A percentile compares a stretch with the other conserved stretches of the same genome.
phyloP scores from a whole-genome alignment of 768 basidiomycete species.

The Nidularia sp. region DNA sequence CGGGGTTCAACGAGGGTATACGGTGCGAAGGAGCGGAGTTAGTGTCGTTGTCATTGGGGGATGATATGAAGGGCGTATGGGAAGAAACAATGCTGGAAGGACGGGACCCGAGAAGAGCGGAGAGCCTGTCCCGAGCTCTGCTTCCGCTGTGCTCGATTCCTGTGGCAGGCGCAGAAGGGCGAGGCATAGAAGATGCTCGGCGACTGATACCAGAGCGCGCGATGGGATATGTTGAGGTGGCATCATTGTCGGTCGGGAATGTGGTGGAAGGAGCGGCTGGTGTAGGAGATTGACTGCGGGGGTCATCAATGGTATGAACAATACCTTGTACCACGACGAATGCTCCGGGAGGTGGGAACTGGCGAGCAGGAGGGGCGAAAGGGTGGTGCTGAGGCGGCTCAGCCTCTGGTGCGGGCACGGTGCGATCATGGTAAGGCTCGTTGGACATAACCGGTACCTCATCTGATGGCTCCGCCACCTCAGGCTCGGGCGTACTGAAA shows the following conservation, averaged over 20 bases:
- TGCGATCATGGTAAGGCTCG: conserved; percentile 5
- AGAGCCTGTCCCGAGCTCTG: conserved; percentile 23
- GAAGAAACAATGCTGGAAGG: conserved; percentile 12
- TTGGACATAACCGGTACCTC: conserved; percentile 3
- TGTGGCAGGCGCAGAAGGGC: neutral
- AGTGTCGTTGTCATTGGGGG: conserved; percentile 3
- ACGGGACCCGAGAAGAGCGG: conserved; percentile 31
- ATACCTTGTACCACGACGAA: conserved; percentile 83
- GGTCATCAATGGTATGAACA: conserved; percentile 71
- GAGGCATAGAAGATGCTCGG: conserved; percentile 7
- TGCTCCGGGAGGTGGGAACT: conserved; percentile 72
- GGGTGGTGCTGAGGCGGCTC: conserved; percentile 4
- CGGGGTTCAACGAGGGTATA: neutral
- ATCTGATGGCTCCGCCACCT: neutral
- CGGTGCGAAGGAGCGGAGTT: neutral
- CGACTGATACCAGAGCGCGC: conserved; percentile 15
- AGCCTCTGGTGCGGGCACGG: neutral
- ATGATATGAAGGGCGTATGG: conserved; percentile 3
- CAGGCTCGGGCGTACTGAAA: too few species aligned
- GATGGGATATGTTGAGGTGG: conserved; percentile 3
- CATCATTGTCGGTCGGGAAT: conserved; percentile 1
- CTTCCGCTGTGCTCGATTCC: conserved; percentile 2
- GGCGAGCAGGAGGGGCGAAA: conserved; percentile 26
- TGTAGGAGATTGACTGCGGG: conserved; percentile 25
- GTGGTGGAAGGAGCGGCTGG: conserved; percentile 7